Base-by-base conservation (phyloP, 225 moss, liverwort and hornwort genomes). In the Antitrichia curtipendula region DNA sequence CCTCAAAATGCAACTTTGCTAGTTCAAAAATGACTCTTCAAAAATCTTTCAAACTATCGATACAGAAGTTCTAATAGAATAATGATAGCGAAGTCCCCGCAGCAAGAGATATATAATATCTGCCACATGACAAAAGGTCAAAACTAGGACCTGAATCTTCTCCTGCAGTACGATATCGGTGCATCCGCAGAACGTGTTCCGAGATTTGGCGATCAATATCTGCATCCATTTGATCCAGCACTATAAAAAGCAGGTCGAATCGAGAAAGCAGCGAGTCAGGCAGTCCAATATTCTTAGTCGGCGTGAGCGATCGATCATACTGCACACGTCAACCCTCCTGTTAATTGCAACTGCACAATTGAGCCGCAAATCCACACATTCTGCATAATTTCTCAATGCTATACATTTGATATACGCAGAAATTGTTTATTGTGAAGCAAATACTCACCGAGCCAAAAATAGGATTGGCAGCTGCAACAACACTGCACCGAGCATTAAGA, bases 381-480 rank as follows among this genome's bases (percentile, higher is more conserved):
- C 63, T 29, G 58, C 40, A 20, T 24, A 15, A 21, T 70, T 40
- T 71, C 58, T 63, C 40, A 45, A 62, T 53, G 21, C 52, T 49
- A 29, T 47, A 36, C 58, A 45, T 65, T 56, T 11, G 32, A 87
- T 62, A 73, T 9, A 63, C 65, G 8, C 45, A 62, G 36, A 84
- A n/a, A 9, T 38, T 65, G 43, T 36, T 54, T 16, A 7, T 14
- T 73, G 21, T 32, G 75, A 65, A 41, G 84, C 20, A 24, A 7
- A 75, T 38, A 54, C 82, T 88, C 86, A 96, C 95, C 73, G 91
- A 95, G 90, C 97, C 97, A 79, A 95, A 97, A 74, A 97, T 96
- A 79, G 97, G 96, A 91, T 96, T 97, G 47, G 95, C 95, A 83
- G 95, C 97, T 65, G 95, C 96, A 89, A 95, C 94, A n/a, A 97